These are phyloP conservation scores for Geopyxis carbonaria DNA, from an alignment of 495 filamentous ascomycete species.

Conservation along the genomic window DNA sequence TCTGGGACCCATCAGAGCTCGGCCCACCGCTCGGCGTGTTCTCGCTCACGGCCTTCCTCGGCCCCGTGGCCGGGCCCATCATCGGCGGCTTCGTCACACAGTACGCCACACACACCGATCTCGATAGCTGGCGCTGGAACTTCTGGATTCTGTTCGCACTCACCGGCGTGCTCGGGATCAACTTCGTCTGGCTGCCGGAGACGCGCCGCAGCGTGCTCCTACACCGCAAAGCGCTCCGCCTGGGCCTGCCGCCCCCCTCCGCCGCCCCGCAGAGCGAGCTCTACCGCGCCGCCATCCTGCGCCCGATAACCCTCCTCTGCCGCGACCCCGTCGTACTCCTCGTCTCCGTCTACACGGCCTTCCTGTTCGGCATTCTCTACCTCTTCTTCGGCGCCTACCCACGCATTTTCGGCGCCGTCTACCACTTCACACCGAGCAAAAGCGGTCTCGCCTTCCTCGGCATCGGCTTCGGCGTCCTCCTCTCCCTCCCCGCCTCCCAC, in stretches of 20 bases:
- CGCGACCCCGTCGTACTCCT: conserved; percentile 90
- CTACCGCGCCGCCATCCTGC: conserved; percentile 10
- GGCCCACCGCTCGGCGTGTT: conserved; percentile 72
- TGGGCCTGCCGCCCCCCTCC: too few relatives aligned
- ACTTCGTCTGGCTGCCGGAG: too few relatives aligned
- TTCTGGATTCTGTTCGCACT: too few relatives aligned
- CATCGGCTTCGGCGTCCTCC: conserved; percentile 56
- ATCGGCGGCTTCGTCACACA: conserved; percentile 76
- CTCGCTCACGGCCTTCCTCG: conserved; percentile 37
- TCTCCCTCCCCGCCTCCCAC: conserved; percentile 45
- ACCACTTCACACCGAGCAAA: conserved; percentile 47
- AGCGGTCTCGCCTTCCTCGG: conserved; percentile 64
- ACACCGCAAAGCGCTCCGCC: too few relatives aligned
- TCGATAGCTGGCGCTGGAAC: too few relatives aligned
- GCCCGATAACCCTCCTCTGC: conserved; percentile 69
- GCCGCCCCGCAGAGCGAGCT: conserved; percentile 33
- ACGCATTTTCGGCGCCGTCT: conserved; percentile 52
- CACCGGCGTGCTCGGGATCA: too few relatives aligned
- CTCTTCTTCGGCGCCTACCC: conserved; percentile 42
- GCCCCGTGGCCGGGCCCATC: conserved; percentile 60
- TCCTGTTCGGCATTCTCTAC: conserved; percentile 81
- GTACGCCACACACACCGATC: conserved; percentile 61
- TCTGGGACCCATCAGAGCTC: conserved; percentile 33
- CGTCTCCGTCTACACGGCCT: conserved; percentile 80
- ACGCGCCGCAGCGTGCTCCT: too few relatives aligned